Conservation (phyloP, 106 monocot genomes). For the Xerophyta viscosa region DNA sequence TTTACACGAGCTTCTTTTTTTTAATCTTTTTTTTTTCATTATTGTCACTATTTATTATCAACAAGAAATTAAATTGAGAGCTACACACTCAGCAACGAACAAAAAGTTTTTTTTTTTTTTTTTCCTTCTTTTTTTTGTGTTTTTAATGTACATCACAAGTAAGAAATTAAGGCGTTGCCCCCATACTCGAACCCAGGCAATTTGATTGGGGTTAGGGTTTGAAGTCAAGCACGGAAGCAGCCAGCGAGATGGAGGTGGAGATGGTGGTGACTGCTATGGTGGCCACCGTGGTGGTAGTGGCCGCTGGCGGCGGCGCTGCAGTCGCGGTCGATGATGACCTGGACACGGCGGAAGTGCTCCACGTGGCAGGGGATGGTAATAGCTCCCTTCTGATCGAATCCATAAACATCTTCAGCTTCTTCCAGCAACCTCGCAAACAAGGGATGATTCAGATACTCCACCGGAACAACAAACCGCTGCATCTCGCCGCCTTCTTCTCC, state of each 20-base stretch:
- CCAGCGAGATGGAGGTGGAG: background rate
- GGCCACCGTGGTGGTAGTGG: background rate
- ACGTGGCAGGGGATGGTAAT: background rate
- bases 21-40: no score
- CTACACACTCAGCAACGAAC: no score
- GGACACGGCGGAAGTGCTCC: background rate
- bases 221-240: conserved; percentile 6
- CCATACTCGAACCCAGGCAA: no score
- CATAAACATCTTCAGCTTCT: no score
- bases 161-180: no score
- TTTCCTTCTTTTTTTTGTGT: no score
- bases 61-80: no score
- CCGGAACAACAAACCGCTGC: background rate
- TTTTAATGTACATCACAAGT: no score
- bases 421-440: background rate
- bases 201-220: no score
- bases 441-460: background rate
- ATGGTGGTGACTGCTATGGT: conserved; percentile 3
- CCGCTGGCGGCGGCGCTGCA: background rate
- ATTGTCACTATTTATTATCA: no score
- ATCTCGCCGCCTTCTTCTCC: background rate
- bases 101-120: no score
- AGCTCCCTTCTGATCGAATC: background rate
- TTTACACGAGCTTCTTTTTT: no score
- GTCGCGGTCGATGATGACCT: background rate